Evolutionary conservation across 2,329 filamentous ascomycete genomes (phyloP).

Genomic region (Ampelomyces quisqualis): DNA sequence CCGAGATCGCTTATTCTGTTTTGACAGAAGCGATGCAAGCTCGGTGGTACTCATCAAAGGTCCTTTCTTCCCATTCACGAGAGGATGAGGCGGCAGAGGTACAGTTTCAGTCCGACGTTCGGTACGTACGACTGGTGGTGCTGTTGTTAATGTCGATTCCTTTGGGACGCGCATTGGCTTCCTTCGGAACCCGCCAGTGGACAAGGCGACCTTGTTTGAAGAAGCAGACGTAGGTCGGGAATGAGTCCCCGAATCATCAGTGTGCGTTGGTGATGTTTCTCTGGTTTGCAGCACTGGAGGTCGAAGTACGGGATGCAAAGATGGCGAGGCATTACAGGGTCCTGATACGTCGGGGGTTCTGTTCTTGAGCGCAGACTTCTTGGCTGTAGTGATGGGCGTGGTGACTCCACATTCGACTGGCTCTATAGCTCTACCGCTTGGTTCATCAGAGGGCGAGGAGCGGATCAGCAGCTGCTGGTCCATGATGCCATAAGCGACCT

Average conservation of each 20-base stretch:
- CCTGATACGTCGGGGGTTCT: too few relatives aligned
- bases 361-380: too few relatives aligned
- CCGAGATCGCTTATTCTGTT: conserved; percentile 10
- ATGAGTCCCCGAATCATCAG: conserved; percentile 5
- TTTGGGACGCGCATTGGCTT: conserved; percentile 13
- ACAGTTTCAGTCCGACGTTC: conserved; percentile 12
- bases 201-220: conserved; percentile 19
- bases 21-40: conserved; percentile 28
- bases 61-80: conserved; percentile 18
- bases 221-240: conserved; percentile 15
- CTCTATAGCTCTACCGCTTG: too few relatives aligned
- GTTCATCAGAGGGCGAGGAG: conserved; percentile 17
- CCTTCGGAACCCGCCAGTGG: conserved; percentile 33
- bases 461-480: conserved; percentile 29
- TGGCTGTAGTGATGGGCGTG: too few relatives aligned
- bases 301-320: conserved; percentile 1
- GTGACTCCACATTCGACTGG: too few relatives aligned
- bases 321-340: too few relatives aligned
- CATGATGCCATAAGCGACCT: conserved; percentile 30
- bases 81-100: conserved; percentile 21
- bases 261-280: conserved; percentile 8
- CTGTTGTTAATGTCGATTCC: background rate
- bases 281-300: conserved; percentile 2
- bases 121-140: background rate
- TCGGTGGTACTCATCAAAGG: conserved; percentile 33